These are phyloP conservation scores for Candida boidinii DNA, from an alignment of 805 yeast species.

Conservation along the genomic window DNA sequence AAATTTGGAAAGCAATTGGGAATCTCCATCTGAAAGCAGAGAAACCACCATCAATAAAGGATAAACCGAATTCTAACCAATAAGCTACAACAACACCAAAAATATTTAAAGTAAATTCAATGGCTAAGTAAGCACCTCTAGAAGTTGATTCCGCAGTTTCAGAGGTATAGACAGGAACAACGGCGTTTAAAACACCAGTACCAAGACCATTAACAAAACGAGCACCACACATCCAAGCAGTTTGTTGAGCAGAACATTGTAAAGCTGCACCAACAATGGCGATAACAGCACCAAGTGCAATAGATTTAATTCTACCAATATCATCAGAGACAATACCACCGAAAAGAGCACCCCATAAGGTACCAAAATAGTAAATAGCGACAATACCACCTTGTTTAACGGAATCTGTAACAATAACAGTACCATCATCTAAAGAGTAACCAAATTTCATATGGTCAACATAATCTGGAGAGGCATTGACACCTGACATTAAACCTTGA, in stretches of 20 bases:
- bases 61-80: constrained; percentile 29
- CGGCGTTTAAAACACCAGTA: constrained; percentile 27
- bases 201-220: constrained; percentile 27
- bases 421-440: constrained; percentile 7
- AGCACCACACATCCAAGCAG: constrained; percentile 22
- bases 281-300: constrained; percentile 11
- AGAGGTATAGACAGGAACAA: constrained; percentile 29
- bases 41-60: constrained; percentile 20
- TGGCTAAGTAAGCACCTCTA: constrained; percentile 26
- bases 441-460: constrained; percentile 15
- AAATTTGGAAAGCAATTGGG: constrained; percentile 25
- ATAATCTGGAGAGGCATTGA: constrained; percentile 22
- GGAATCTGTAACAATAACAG: constrained; percentile 11
- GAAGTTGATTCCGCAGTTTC: constrained; percentile 27
- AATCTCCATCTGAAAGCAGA: constrained; percentile 21
- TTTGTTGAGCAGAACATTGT: constrained; percentile 13
- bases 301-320: constrained; percentile 22
- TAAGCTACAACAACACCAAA: constrained; percentile 25
- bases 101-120: constrained; percentile 23
- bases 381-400: constrained; percentile 22
- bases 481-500: constrained; percentile 34
- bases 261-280: constrained; percentile 23
- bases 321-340: constrained; percentile 19
- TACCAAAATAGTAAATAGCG: constrained; percentile 24
- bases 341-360: constrained; percentile 13